Evolutionary conservation across 2,329 filamentous ascomycete species (phyloP).

Genomic region (Biscogniauxia sp.): DNA sequence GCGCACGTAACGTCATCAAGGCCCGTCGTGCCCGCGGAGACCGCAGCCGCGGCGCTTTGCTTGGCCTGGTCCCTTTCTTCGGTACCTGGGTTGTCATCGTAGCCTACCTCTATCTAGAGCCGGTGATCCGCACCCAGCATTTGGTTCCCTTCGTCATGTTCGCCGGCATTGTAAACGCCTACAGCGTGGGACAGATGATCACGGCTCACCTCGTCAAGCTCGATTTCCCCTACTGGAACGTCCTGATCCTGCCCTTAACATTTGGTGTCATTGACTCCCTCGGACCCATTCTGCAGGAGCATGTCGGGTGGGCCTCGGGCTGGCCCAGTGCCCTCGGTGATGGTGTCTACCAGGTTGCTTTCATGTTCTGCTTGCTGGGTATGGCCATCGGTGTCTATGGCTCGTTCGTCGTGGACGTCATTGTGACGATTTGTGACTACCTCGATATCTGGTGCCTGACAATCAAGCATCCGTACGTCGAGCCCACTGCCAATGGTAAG

Average conservation of each 20-base stretch:
- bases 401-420: slow-evolving; percentile 95
- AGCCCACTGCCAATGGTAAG: slow-evolving; percentile 41
- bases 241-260: slow-evolving; percentile 74
- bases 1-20: slow-evolving; percentile 78
- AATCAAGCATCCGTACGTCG: slow-evolving; percentile 78
- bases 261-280: slow-evolving; percentile 78
- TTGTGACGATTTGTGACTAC: slow-evolving; percentile 96
- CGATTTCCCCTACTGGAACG: slow-evolving; percentile 86
- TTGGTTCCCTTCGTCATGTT: slow-evolving; percentile 89
- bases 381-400: slow-evolving; percentile 88
- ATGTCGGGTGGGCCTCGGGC: slow-evolving; percentile 60
- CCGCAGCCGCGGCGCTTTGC: slow-evolving; percentile 68
- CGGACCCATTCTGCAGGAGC: slow-evolving; percentile 64
- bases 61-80: slow-evolving; percentile 81
- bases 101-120: slow-evolving; percentile 80
- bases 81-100: slow-evolving; percentile 73
- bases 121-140: slow-evolving; percentile 76
- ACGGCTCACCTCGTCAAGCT: slow-evolving; percentile 87
- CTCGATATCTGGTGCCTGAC: slow-evolving; percentile 97
- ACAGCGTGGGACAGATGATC: slow-evolving; percentile 94
- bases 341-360: slow-evolving; percentile 84
- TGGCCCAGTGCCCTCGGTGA: slow-evolving; percentile 76
- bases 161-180: slow-evolving; percentile 86
- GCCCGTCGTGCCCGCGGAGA: slow-evolving; percentile 74
- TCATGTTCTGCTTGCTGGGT: slow-evolving; percentile 85